Conservation (phyloP, 2,329 filamentous ascomycete genomes). For the Talaromyces sp. region DNA sequence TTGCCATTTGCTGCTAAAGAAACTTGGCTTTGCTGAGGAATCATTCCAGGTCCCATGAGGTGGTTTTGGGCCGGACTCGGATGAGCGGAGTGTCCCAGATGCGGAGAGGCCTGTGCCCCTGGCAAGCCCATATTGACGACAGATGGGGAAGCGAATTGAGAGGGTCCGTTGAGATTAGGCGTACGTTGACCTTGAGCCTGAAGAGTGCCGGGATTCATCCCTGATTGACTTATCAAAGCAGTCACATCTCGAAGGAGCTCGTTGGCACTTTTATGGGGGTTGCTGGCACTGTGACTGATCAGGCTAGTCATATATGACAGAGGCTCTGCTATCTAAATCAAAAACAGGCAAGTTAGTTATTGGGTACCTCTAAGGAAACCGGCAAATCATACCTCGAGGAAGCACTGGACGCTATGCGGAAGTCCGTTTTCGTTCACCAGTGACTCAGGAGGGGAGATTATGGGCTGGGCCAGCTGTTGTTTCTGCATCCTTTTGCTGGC, state of each 20-base stretch:
- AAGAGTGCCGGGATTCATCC: slow-evolving; percentile 38
- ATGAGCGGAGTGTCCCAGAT: slow-evolving; percentile 52
- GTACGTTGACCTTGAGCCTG: slow-evolving; percentile 39
- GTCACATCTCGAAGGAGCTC: slow-evolving; percentile 18
- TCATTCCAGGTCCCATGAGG: slow-evolving; percentile 51
- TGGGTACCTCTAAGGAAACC: not conserved
- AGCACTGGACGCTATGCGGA: slow-evolving; percentile 55
- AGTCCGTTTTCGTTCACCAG: slow-evolving; percentile 53
- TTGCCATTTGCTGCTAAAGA: slow-evolving; percentile 52
- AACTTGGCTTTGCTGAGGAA: slow-evolving; percentile 56
- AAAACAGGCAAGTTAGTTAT: slow-evolving; percentile 20
- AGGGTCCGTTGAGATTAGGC: slow-evolving; percentile 46
- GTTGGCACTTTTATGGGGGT: slow-evolving; percentile 10
- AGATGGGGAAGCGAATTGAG: slow-evolving; percentile 58
- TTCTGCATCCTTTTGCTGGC: slow-evolving; percentile 50
- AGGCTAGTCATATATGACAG: slow-evolving; percentile 62
- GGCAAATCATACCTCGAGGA: slow-evolving; percentile 56
- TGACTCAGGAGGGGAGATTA: slow-evolving; percentile 44
- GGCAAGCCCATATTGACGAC: slow-evolving; percentile 53
- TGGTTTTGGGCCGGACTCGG: slow-evolving; percentile 47
- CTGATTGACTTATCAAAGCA: slow-evolving; percentile 4
- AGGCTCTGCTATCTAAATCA: slow-evolving; percentile 59
- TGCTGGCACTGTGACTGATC: slow-evolving; percentile 46
- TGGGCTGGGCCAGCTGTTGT: slow-evolving; percentile 40
- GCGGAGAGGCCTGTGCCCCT: slow-evolving; percentile 47